phyloP scores from a whole-genome alignment of 805 yeast species.

The Saccharomyces jurei region DNA sequence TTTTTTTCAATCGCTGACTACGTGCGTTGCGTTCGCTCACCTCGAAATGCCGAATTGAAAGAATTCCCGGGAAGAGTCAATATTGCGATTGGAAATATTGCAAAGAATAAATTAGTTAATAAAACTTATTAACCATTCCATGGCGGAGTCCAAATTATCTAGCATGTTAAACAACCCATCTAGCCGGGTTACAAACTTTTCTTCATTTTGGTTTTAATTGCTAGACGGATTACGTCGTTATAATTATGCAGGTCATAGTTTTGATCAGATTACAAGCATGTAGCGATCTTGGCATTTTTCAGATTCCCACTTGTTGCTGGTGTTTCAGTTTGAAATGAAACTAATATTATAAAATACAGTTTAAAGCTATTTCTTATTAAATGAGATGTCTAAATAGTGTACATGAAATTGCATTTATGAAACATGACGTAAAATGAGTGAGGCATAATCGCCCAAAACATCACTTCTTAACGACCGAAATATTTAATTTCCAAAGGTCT shows the following conservation, averaged over 20 bases:
- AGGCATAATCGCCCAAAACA: not conserved
- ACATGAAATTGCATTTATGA: not conserved
- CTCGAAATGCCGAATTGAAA: not conserved
- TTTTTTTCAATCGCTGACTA: not conserved
- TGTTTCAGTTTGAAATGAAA: not conserved
- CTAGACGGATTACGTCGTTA: not conserved
- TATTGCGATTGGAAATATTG: not conserved
- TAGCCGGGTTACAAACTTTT: not conserved
- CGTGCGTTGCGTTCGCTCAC: not conserved
- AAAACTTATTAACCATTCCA: not conserved
- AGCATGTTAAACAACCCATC: not conserved
- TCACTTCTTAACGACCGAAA: slow-evolving; percentile 35
- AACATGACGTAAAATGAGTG: not conserved
- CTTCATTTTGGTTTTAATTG: not conserved
- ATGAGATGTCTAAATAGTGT: not conserved
- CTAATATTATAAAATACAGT: not conserved
- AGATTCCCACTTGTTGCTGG: not conserved
- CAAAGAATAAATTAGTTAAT: not conserved
- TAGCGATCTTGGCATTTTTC: not conserved
- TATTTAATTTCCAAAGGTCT: slow-evolving; percentile 68
- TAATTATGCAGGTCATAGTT: not conserved
- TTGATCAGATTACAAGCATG: not conserved
- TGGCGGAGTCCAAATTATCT: not conserved
- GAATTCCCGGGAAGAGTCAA: not conserved
- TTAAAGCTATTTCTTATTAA: not conserved